phyloP scores from a whole-genome alignment of 352 stramenopile species.

The Pythium rhizo-oryzae region DNA sequence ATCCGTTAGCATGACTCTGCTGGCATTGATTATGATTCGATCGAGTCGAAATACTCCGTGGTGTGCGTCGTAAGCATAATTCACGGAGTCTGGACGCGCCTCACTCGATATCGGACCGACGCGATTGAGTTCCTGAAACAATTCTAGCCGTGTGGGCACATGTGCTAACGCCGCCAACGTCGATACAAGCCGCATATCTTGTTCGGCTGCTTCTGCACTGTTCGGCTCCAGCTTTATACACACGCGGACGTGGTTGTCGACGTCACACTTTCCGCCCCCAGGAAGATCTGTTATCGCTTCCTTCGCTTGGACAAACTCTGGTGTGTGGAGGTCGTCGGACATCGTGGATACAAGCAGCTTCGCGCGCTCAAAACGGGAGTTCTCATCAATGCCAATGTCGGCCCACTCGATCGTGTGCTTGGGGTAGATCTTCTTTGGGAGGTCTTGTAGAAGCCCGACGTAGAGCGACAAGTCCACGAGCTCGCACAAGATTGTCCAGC shows the following conservation, averaged over 20 bases:
- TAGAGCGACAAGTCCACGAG: not conserved
- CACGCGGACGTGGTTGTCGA: not conserved
- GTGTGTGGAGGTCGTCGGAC: not conserved
- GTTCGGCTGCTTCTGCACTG: not conserved
- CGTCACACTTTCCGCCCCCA: not conserved
- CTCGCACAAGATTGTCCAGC: not conserved
- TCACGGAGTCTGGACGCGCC: not conserved
- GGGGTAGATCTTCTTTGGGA: slow-evolving; percentile 2
- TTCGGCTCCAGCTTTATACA: not conserved
- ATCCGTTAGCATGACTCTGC: not conserved
- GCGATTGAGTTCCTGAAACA: not conserved
- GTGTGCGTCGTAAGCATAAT: not conserved
- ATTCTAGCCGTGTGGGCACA: not conserved
- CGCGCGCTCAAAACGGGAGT: not conserved
- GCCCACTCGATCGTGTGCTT: slow-evolving; percentile 8
- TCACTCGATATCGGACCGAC: not conserved
- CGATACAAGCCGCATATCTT: not conserved
- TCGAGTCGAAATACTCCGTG: not conserved
- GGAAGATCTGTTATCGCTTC: not conserved
- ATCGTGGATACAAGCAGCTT: not conserved
- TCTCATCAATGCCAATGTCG: not conserved
- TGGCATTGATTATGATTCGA: not conserved
- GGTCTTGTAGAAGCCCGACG: not conserved
- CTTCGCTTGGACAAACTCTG: not conserved
- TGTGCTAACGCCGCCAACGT: not conserved